Base-by-base conservation (phyloP, 2,329 filamentous ascomycete genomes). In the Colletotrichum gloeosporioides region DNA sequence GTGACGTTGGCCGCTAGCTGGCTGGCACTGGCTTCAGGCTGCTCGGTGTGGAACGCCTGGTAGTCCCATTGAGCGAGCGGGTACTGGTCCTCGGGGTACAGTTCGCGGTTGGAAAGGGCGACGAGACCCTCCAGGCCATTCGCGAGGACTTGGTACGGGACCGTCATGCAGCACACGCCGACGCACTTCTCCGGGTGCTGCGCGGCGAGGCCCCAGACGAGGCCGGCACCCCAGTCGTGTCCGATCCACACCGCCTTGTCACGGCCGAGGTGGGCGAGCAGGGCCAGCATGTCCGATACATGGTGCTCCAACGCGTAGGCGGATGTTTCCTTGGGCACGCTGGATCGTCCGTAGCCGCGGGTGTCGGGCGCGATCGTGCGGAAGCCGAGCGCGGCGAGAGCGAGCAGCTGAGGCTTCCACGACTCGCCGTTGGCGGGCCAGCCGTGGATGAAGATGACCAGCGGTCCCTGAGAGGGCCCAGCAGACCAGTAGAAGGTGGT, bases 191-290 rank as follows among this genome's bases (percentile, higher is more conserved):
- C 78, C 0, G 82, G 82, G 53, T 80, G 80, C 49, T 81, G 80
- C 22, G 80, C 79, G 36, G 81, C 82, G 32, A 84, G 63, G 10
- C 79, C 78, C 53, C 78, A 83, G 8, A 80, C 76, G 2, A 80
- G 77, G 3, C 78, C 81, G 15, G 81, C 77, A 63, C 82, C 82
- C 87, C 87, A 88, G 77, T 88, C 87, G 73, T 89, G 87, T 15
- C 83, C 87, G 39, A 88, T 80, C 87, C 88, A 90, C n/a, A 90
- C 79, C 3, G 87, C 87, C 9, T 83, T 82, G 0, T 80, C 74
- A 25, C 87, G 79, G 22, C 71, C 69, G 1, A 83, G 76, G 29
- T 82, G 78, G 25, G 79, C 79, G 0, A 87, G 80, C 1, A 87
- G 79, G 15, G 85, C 82, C 2, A 82, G 62, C 66, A 86, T 63